These are phyloP conservation scores for Tritrichomonas musculus DNA, from an alignment of 208 protist species.

Conservation along the genomic window DNA sequence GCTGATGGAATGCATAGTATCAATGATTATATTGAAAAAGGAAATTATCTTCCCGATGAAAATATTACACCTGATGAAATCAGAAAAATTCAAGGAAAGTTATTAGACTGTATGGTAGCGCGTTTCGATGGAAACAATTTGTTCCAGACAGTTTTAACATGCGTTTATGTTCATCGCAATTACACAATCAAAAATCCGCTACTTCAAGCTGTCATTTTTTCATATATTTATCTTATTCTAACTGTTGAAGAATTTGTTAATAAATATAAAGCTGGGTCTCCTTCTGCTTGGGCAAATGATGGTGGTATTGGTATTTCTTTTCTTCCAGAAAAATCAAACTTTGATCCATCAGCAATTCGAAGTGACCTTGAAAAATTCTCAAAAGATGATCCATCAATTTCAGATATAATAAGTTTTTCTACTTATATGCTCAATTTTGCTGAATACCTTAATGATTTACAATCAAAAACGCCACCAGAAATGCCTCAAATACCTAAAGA, in stretches of 20 bases:
- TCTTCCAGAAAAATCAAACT: neutral
- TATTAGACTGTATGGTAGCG: neutral
- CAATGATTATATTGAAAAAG: neutral
- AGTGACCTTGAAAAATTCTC: neutral
- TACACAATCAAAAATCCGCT: neutral
- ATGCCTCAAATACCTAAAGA: neutral
- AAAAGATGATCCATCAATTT: neutral
- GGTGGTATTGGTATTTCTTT: neutral
- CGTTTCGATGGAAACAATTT: neutral
- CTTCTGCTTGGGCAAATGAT: neutral
- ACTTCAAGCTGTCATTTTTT: neutral
- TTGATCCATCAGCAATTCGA: neutral
- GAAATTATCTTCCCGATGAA: neutral
- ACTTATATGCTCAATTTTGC: neutral
- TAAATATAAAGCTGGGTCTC: neutral
- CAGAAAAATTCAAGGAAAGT: neutral
- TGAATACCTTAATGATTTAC: neutral
- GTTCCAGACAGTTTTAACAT: neutral
- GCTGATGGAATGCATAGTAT: neutral
- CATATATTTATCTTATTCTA: neutral
- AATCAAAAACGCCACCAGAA: neutral
- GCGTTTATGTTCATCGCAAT: neutral
- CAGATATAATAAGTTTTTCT: neutral
- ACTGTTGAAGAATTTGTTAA: neutral
- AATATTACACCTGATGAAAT: constrained; percentile 4